phyloP scores from a whole-genome alignment of 805 yeast species.

The Kregervanrija fluxuum region DNA sequence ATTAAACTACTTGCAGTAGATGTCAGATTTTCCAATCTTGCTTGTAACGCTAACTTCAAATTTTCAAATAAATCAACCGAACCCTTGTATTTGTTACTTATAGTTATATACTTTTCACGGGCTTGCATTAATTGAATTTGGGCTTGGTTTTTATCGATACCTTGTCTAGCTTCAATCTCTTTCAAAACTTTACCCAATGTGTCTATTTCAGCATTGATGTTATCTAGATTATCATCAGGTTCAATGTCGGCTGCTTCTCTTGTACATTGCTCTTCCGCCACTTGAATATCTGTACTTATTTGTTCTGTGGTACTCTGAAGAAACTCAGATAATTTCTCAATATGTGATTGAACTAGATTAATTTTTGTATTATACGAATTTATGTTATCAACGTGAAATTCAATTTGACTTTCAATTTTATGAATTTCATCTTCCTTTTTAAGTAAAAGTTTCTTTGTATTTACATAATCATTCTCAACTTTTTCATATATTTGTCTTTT shows the following conservation, averaged over 20 bases:
- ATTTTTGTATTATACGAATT: neutral
- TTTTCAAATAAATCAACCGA: slow-evolving; percentile 25
- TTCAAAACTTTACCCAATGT: slow-evolving; percentile 39
- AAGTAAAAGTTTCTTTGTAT: slow-evolving; percentile 5
- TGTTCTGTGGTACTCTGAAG: slow-evolving; percentile 18
- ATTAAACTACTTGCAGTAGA: slow-evolving; percentile 35
- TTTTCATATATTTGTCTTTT: slow-evolving; percentile 11
- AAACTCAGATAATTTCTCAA: slow-evolving; percentile 22
- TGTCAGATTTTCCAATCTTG: slow-evolving; percentile 36
- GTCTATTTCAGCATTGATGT: slow-evolving; percentile 42
- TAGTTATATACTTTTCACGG: slow-evolving; percentile 35
- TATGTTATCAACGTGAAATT: slow-evolving; percentile 5
- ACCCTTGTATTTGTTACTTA: slow-evolving; percentile 32
- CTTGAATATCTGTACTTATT: neutral
- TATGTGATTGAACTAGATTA: slow-evolving; percentile 4
- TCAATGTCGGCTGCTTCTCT: slow-evolving; percentile 37
- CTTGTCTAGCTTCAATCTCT: slow-evolving; percentile 46
- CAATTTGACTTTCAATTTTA: slow-evolving; percentile 20
- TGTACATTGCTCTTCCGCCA: slow-evolving; percentile 38
- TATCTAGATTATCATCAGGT: slow-evolving; percentile 19
- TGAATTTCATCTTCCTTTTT: slow-evolving; percentile 11
- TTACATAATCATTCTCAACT: slow-evolving; percentile 7
- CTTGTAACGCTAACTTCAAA: slow-evolving; percentile 31
- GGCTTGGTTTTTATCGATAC: slow-evolving; percentile 50
- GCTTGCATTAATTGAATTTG: slow-evolving; percentile 38